These are phyloP conservation scores for Fragaria ananassa DNA, from an alignment of 306 rosid genomes.

Conservation along the genomic window DNA sequence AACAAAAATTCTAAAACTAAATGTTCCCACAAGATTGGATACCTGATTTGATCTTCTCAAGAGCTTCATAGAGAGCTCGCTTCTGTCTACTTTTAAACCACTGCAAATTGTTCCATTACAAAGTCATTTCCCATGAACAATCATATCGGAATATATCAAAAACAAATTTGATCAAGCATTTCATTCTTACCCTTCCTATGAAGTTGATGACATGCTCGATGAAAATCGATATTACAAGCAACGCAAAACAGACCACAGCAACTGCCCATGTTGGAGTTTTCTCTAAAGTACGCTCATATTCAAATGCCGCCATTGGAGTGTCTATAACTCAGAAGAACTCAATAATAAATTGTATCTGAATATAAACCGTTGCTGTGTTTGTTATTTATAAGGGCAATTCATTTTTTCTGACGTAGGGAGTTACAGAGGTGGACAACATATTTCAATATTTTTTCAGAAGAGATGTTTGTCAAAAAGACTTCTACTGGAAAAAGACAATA, in stretches of 20 bases:
- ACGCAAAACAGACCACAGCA: slow-evolving; percentile 54
- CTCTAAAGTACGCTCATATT: slow-evolving; percentile 40
- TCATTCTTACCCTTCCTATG: slow-evolving; percentile 38
- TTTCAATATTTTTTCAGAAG: not conserved
- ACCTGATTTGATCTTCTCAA: slow-evolving; percentile 74
- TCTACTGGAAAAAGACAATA: too few relatives aligned
- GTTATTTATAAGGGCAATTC: not conserved
- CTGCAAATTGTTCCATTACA: slow-evolving; percentile 23
- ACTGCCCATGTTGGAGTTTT: slow-evolving; percentile 78
- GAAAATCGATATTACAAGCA: slow-evolving; percentile 55
- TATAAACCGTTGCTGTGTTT: not conserved
- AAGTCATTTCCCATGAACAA: not conserved
- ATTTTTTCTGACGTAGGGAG: not conserved
- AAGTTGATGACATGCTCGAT: slow-evolving; percentile 52
- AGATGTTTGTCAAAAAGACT: not conserved
- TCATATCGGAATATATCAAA: not conserved
- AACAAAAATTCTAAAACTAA: not conserved
- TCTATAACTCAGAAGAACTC: not conserved
- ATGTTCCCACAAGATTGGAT: not conserved
- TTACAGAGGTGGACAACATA: not conserved
- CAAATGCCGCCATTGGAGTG: not conserved
- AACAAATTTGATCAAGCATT: not conserved
- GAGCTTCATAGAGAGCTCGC: slow-evolving; percentile 60
- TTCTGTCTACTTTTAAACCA: slow-evolving; percentile 50
- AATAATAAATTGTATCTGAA: not conserved